These are phyloP conservation scores for Dichotomocladium elegans DNA, from an alignment of 371 early-diverging fungal genomes.

Conservation along the genomic window DNA sequence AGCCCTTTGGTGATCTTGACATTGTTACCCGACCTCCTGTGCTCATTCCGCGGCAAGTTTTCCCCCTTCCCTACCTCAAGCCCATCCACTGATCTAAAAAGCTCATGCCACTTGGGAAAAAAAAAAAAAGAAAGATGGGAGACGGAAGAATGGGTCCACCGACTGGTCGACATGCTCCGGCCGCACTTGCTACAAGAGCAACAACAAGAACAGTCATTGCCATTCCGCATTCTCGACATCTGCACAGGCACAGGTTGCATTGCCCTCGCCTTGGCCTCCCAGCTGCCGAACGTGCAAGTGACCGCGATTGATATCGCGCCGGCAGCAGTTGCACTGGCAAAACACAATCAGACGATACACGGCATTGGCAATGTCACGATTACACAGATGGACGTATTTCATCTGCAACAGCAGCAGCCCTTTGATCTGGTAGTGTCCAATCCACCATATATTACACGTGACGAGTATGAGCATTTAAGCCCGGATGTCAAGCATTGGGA, in stretches of 20 bases:
- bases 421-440: slow-evolving; percentile 78
- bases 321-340: slow-evolving; percentile 47
- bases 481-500: slow-evolving; percentile 83
- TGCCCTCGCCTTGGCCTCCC: slow-evolving; percentile 68
- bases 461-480: slow-evolving; percentile 64
- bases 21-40: slow-evolving; percentile 69
- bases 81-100: neutral
- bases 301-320: slow-evolving; percentile 37
- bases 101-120: neutral
- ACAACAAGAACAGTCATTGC: neutral
- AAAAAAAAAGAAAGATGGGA: too few species aligned
- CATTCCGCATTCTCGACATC: slow-evolving; percentile 75
- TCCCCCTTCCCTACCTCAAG: neutral
- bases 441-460: slow-evolving; percentile 85
- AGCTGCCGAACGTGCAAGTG: slow-evolving; percentile 44
- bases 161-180: slow-evolving; percentile 37
- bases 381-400: slow-evolving; percentile 44
- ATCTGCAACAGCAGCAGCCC: neutral
- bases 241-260: slow-evolving; percentile 92
- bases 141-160: slow-evolving; percentile 87
- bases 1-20: slow-evolving; percentile 79
- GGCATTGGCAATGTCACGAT: slow-evolving; percentile 23
- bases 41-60: slow-evolving; percentile 77
- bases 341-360: slow-evolving; percentile 33
- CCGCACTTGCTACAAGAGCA: neutral